These are phyloP conservation scores for Xylaria digitata DNA, from an alignment of 2,329 filamentous ascomycete genomes.

Conservation along the genomic window DNA sequence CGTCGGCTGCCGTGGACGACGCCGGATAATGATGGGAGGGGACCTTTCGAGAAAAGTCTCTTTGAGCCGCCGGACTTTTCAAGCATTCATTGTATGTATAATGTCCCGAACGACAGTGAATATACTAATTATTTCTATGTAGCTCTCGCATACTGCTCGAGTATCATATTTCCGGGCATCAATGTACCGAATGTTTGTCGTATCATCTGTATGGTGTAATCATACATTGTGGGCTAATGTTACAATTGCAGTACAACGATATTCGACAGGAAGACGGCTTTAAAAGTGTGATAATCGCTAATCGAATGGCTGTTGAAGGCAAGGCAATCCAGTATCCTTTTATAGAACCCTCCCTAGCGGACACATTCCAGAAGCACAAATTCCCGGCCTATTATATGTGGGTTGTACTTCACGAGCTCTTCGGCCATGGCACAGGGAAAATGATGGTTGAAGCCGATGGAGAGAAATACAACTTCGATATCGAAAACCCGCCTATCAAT, in stretches of 20 bases:
- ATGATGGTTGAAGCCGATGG: constrained; percentile 65
- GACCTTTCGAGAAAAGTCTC: constrained; percentile 76
- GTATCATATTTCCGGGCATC: constrained; percentile 56
- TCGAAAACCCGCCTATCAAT: constrained; percentile 64
- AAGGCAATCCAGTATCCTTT: constrained; percentile 61
- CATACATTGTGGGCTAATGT: background rate
- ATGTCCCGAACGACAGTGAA: too few relatives aligned
- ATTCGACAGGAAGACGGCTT: constrained; percentile 71
- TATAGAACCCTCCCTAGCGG: constrained; percentile 52
- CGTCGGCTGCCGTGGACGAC: constrained; percentile 74
- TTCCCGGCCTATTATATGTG: constrained; percentile 77
- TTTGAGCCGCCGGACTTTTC: constrained; percentile 81
- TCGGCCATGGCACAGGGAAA: constrained; percentile 73
- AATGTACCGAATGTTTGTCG: constrained; percentile 58
- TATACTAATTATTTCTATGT: background rate
- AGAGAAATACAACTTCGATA: constrained; percentile 71
- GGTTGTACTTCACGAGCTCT: constrained; percentile 75
- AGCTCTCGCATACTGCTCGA: constrained; percentile 59
- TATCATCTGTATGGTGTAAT: too few relatives aligned
- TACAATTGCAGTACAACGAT: constrained; percentile 59
- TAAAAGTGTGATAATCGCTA: constrained; percentile 73
- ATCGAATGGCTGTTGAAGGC: constrained; percentile 66
- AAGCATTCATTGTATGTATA: constrained; percentile 71
- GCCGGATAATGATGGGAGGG: constrained; percentile 53
- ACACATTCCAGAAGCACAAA: constrained; percentile 70